Evolutionary conservation across 177 flowering plant genomes (phyloP).

Genomic region (Tripterygium wilfordii): DNA sequence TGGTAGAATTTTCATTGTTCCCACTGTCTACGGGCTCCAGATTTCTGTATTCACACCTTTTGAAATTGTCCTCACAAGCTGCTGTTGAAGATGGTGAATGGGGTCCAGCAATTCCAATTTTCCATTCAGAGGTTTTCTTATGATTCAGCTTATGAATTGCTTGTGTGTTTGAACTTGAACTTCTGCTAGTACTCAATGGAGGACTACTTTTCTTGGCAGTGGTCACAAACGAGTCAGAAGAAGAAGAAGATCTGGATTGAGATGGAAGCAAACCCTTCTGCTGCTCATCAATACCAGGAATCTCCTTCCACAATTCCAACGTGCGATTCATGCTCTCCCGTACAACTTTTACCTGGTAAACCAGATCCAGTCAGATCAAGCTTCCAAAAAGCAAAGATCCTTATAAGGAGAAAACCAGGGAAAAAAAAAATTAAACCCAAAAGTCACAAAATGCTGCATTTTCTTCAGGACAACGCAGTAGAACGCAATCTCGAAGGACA

Average conservation of each 20-base stretch:
- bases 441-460: no score
- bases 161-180: constrained; percentile 4
- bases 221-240: constrained; percentile 16
- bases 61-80: constrained; percentile 9
- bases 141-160: constrained; percentile 8
- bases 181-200: constrained; percentile 11
- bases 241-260: constrained; percentile 29
- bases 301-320: constrained; percentile 52
- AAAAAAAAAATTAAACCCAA: no score
- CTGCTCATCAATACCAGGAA: constrained; percentile 26
- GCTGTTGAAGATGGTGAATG: no score
- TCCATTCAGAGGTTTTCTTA: constrained; percentile 15
- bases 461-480: no score
- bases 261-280: constrained; percentile 21
- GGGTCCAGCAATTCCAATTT: constrained; percentile 17
- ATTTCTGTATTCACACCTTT: constrained; percentile 4
- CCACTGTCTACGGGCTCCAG: constrained; percentile 7
- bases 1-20: constrained; percentile 3
- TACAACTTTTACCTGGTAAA: constrained; percentile 49
- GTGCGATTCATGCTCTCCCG: constrained; percentile 58
- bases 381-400: no score
- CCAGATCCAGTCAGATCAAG: constrained; percentile 2
- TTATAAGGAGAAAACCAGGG: no score
- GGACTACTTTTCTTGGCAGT: constrained; percentile 11
- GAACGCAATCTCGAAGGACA: no score